Evolutionary conservation across 805 yeast genomes (phyloP).

Genomic region (Yamadazyma endophytica): DNA sequence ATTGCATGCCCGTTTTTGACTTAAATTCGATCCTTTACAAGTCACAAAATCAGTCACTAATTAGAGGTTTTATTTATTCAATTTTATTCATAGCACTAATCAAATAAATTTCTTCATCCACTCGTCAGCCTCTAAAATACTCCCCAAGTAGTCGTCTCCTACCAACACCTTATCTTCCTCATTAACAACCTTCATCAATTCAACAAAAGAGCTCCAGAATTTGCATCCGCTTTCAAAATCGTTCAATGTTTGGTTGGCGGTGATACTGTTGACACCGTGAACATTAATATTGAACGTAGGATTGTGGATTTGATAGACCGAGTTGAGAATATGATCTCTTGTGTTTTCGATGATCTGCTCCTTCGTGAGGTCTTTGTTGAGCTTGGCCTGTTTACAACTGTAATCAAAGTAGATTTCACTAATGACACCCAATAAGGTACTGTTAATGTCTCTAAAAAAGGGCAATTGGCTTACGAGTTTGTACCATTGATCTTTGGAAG

Average conservation of each 20-base stretch:
- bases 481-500: conserved; percentile 53
- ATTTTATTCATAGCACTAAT: no score
- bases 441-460: conserved; percentile 52
- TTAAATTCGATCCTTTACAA: no score
- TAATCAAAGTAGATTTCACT: conserved; percentile 50
- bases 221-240: conserved; percentile 29
- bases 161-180: conserved; percentile 25
- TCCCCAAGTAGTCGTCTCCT: conserved; percentile 17
- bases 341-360: conserved; percentile 23
- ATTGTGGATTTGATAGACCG: conserved; percentile 34
- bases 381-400: conserved; percentile 24
- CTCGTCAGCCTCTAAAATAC: conserved; percentile 24
- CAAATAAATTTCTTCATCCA: conserved; percentile 25
- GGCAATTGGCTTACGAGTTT: conserved; percentile 55
- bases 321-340: conserved; percentile 30
- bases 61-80: no score
- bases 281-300: conserved; percentile 39
- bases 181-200: conserved; percentile 20
- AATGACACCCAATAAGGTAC: conserved; percentile 60
- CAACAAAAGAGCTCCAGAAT: conserved; percentile 33
- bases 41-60: no score
- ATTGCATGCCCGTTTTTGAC: no score
- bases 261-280: conserved; percentile 37
- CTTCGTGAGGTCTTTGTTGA: conserved; percentile 15
- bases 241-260: conserved; percentile 22